These are phyloP conservation scores for Aspergillus neotritici DNA, from an alignment of 2,329 filamentous ascomycete species.

Conservation along the genomic window DNA sequence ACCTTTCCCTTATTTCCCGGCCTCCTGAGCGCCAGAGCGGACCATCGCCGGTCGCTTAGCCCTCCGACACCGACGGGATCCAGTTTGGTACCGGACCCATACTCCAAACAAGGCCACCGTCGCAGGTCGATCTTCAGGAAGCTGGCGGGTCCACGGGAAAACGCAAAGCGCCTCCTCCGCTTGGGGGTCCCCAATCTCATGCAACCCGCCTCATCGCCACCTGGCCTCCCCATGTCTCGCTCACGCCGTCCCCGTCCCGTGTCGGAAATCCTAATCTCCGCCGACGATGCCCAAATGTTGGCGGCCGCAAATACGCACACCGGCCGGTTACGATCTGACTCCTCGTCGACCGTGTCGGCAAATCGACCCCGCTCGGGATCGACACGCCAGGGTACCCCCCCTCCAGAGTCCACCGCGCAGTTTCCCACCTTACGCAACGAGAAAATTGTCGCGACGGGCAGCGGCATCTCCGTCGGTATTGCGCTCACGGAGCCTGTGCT, in stretches of 20 bases:
- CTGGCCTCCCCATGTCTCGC: constrained; percentile 22
- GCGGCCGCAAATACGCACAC: constrained; percentile 14
- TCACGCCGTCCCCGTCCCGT: constrained; percentile 26
- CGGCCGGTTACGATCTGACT: constrained; percentile 24
- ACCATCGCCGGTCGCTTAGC: constrained; percentile 19
- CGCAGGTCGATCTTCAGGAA: constrained; percentile 32
- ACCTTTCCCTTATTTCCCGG: constrained; percentile 18
- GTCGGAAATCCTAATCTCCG: constrained; percentile 32
- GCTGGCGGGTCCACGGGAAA: constrained; percentile 43
- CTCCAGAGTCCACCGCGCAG: constrained; percentile 23
- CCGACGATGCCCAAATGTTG: constrained; percentile 30
- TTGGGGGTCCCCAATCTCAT: constrained; percentile 29
- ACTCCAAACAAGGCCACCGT: constrained; percentile 20
- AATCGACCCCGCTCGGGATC: constrained; percentile 17
- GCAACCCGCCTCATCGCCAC: constrained; percentile 18
- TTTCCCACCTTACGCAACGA: constrained; percentile 40
- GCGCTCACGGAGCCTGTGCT: constrained; percentile 45
- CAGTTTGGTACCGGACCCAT: constrained; percentile 18
- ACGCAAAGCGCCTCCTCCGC: constrained; percentile 44
- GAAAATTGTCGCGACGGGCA: constrained; percentile 45
- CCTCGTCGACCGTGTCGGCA: constrained; percentile 24
- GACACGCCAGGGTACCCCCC: constrained; percentile 14
- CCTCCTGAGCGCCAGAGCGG: constrained; percentile 21
- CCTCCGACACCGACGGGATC: constrained; percentile 14
- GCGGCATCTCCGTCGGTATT: constrained; percentile 43